phyloP scores from a whole-genome alignment of 2,329 filamentous ascomycete genomes.

The Cladophialophora exuberans region DNA sequence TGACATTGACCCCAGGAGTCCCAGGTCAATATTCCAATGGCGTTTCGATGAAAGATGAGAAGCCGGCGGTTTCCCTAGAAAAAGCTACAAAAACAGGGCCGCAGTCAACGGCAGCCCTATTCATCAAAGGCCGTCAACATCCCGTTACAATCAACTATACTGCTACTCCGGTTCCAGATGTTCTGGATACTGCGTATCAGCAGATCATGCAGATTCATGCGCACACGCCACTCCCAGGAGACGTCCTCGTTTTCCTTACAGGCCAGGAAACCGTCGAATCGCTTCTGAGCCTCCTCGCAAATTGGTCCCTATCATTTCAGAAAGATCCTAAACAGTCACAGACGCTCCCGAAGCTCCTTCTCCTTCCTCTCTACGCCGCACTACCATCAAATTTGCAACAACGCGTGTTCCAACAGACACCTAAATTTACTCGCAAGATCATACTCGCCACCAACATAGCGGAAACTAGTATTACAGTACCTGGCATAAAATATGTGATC shows the following conservation, averaged over 20 bases:
- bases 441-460: conserved; percentile 96
- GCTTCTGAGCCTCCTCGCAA: conserved; percentile 77
- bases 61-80: no score
- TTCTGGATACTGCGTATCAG: conserved; percentile 79
- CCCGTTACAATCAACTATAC: conserved; percentile 80
- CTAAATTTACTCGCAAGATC: conserved; percentile 78
- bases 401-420: conserved; percentile 76
- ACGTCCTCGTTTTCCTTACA: conserved; percentile 88
- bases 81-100: neutral
- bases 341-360: conserved; percentile 55
- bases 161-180: conserved; percentile 73
- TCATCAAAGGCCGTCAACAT: conserved; percentile 84
- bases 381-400: conserved; percentile 86
- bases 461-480: conserved; percentile 96
- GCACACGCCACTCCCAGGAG: conserved; percentile 87
- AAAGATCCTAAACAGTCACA: conserved; percentile 67
- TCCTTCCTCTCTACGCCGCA: conserved; percentile 86
- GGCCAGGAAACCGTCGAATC: conserved; percentile 92
- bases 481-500: conserved; percentile 87
- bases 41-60: no score
- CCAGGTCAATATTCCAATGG: no score
- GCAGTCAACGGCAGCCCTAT: conserved; percentile 52
- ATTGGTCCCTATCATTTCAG: conserved; percentile 70
- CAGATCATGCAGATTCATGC: conserved; percentile 84
- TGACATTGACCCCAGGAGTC: no score